Conservation (phyloP, 2,329 filamentous ascomycete species). For the Fusarium nematophilum region DNA sequence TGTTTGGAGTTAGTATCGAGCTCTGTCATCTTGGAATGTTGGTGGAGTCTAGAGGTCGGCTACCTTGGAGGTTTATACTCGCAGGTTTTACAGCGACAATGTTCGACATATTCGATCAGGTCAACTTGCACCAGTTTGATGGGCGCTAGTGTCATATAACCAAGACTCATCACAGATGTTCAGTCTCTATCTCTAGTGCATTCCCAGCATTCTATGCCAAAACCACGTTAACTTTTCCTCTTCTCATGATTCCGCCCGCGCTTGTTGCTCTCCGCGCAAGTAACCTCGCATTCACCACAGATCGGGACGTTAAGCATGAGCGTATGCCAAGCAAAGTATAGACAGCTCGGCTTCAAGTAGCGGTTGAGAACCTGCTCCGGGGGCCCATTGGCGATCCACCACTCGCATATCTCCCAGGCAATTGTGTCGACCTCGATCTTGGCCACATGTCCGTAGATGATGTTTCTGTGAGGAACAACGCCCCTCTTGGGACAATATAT, state of each 20-base stretch:
- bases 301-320: conserved; percentile 25
- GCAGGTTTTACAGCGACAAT: too few relatives aligned
- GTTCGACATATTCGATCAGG: too few relatives aligned
- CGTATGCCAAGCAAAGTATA: conserved; percentile 37
- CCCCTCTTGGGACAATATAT: conserved; percentile 31
- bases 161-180: too few relatives aligned
- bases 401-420: conserved; percentile 42
- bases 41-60: too few relatives aligned
- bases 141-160: too few relatives aligned
- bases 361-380: conserved; percentile 43
- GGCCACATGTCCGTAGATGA: conserved; percentile 36
- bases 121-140: too few relatives aligned
- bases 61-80: too few relatives aligned
- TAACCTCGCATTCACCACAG: conserved; percentile 29
- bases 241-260: conserved; percentile 3
- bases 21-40: too few relatives aligned
- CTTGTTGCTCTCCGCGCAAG: conserved; percentile 20
- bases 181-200: background rate
- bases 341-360: conserved; percentile 41
- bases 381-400: conserved; percentile 43
- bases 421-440: conserved; percentile 36
- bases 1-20: background rate
- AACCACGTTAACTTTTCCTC: background rate
- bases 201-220: background rate
- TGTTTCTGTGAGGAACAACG: conserved; percentile 28